Evolutionary conservation across 75 land plant species (phyloP).

Genomic region (Selaginella tamariscina): DNA sequence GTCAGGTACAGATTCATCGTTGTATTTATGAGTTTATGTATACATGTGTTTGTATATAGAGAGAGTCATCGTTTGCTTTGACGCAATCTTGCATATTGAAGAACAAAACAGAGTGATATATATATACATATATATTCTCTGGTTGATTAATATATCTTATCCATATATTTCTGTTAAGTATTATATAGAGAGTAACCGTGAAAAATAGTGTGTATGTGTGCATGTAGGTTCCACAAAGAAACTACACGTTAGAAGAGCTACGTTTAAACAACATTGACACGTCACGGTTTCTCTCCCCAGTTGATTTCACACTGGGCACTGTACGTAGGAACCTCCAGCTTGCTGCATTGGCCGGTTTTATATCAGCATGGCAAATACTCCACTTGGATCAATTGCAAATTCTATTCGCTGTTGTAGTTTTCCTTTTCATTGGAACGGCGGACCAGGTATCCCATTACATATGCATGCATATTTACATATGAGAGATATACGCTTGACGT

Average conservation of each 20-base stretch:
- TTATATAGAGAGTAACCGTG: too few relatives aligned
- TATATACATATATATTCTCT: too few relatives aligned
- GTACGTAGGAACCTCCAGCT: constrained; percentile 53
- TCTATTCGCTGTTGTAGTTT: constrained; percentile 28
- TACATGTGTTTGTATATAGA: background rate
- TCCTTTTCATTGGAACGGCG: constrained; percentile 50
- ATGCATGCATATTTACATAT: too few relatives aligned
- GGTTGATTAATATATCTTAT: too few relatives aligned
- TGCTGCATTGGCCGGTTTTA: constrained; percentile 45
- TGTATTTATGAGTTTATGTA: background rate
- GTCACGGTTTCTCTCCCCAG: constrained; percentile 48
- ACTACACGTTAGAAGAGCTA: constrained; percentile 63
- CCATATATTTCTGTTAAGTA: too few relatives aligned
- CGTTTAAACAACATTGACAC: constrained; percentile 60
- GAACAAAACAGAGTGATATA: too few relatives aligned
- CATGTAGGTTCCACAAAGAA: constrained; percentile 52
- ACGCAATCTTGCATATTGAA: too few relatives aligned
- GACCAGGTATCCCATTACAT: too few relatives aligned
- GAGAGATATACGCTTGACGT: too few relatives aligned
- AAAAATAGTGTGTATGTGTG: background rate
- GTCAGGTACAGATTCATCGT: constrained; percentile 37
- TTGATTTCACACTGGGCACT: constrained; percentile 50
- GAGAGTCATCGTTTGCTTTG: too few relatives aligned
- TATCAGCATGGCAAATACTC: constrained; percentile 41
- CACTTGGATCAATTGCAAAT: constrained; percentile 35